These are phyloP conservation scores for Amaranthus tricolor DNA, from an alignment of 179 eudicot species.

Conservation along the genomic window DNA sequence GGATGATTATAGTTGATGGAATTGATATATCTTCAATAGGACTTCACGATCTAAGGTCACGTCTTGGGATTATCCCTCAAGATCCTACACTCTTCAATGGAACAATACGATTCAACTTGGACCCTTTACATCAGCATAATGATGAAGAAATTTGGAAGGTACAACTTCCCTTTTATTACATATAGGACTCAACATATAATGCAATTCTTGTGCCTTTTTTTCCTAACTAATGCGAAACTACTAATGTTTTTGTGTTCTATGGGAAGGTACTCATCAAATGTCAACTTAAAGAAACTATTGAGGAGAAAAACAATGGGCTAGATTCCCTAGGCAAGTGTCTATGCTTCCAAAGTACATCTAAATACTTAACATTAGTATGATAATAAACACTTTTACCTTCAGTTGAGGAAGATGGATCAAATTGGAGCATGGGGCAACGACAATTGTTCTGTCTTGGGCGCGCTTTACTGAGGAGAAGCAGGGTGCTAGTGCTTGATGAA, in stretches of 20 bases:
- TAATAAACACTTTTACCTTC: too few species aligned
- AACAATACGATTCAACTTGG: constrained; percentile 58
- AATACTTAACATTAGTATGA: background rate
- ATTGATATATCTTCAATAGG: constrained; percentile 57
- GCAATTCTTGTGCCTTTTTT: background rate
- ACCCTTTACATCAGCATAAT: constrained; percentile 44
- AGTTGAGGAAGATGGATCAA: too few species aligned
- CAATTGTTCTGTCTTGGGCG: too few species aligned
- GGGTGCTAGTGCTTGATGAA: background rate
- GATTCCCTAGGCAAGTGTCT: constrained; percentile 33
- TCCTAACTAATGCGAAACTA: background rate
- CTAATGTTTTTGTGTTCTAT: background rate
- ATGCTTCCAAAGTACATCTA: background rate
- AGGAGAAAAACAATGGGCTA: constrained; percentile 38
- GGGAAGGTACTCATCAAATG: constrained; percentile 24
- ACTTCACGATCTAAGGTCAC: constrained; percentile 64
- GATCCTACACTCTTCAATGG: constrained; percentile 52
- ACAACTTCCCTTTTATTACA: background rate
- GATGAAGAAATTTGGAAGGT: constrained; percentile 68
- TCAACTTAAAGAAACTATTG: constrained; percentile 42
- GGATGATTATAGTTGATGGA: constrained; percentile 59
- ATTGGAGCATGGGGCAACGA: too few species aligned
- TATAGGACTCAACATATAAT: background rate
- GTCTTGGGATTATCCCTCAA: constrained; percentile 28
- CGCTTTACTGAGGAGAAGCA: background rate